Evolutionary conservation across 2,329 filamentous ascomycete genomes (phyloP), one percentile per base, ranked within the genome.

Genomic region (Pseudofabraea citricarpa): DNA sequence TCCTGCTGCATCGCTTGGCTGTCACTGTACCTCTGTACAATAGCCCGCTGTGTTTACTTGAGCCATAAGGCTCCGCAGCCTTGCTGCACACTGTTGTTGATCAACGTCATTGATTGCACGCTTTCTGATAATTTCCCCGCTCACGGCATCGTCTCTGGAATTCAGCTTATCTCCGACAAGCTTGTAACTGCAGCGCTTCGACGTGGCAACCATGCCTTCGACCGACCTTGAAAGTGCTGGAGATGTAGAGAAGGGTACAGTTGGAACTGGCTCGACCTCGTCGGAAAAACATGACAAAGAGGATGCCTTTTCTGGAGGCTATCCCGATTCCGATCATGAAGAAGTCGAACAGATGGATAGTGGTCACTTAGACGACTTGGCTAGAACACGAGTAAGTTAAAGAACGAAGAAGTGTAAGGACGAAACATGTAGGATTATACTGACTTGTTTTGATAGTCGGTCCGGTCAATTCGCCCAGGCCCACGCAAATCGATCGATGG

Each of bases 311-410:
- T 32, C 29, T 16, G 48, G 36, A 16, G 52, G 49, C 2, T 41
- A 53, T 12, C 51, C 56, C 18, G 58, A 60, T 26, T 41, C 41
- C 7, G 55, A 51, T 13, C 57, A 59, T 40, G 54, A 56, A 24
- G 53, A 56, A 23, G 51, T 55, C 6, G 56, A 60, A 43, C 41
- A 46, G 26, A 57, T 60, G 55, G 54, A 58, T 27, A 32, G 42
- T 13, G 56, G 47, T 7, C 54, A 59, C 44, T 16, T 51, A 16
- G 45, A 54, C 10, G 57, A 60, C 48, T 43, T 60, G 7, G 50
- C 38, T 21, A 54, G 53, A 37, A 40, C 48, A 45, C 41, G 50
- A 42, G 51, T 54, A 50, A 24, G n/a, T n/a, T n/a, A n/a, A n/a
- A n/a, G n/a, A n/a, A n/a, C n/a, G n/a, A n/a, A n/a, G n/a, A n/a